Evolutionary conservation across 306 rosid genomes (phyloP).

Genomic region (Dryas drummondii): DNA sequence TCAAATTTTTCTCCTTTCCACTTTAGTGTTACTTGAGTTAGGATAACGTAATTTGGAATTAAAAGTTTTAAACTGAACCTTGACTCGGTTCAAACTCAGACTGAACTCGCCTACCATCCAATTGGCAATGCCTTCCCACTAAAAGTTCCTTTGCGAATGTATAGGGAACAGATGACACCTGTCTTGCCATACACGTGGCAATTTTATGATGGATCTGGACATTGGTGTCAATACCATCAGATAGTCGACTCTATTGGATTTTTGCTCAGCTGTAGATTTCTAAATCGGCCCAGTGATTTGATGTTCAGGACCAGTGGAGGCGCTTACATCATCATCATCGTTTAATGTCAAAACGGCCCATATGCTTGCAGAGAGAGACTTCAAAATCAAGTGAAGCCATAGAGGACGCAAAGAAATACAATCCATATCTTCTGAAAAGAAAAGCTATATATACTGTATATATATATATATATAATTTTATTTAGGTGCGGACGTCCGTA

Average conservation of each 20-base stretch:
- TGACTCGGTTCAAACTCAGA: neutral
- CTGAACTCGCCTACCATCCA: neutral
- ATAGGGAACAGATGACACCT: neutral
- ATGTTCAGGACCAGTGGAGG: neutral
- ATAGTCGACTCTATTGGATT: neutral
- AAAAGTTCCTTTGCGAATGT: neutral
- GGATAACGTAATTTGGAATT: neutral
- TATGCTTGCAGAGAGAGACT: neutral
- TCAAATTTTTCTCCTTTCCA: too few relatives aligned
- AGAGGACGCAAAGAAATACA: neutral
- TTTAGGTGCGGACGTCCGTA: too few relatives aligned
- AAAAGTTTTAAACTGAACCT: neutral
- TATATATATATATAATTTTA: too few relatives aligned
- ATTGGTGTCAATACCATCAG: neutral
- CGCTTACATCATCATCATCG: neutral
- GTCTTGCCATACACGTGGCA: slow-evolving; percentile 20
- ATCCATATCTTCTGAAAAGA: too few relatives aligned
- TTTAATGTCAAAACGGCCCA: neutral
- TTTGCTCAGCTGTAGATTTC: neutral
- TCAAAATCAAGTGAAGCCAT: neutral
- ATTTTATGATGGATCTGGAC: slow-evolving; percentile 14
- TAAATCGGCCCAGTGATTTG: neutral
- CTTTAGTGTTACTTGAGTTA: too few relatives aligned
- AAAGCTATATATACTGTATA: too few relatives aligned
- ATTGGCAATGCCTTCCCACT: neutral